These are phyloP conservation scores for Pythium chondricola DNA, from an alignment of 352 stramenopile genomes.

Conservation along the genomic window DNA sequence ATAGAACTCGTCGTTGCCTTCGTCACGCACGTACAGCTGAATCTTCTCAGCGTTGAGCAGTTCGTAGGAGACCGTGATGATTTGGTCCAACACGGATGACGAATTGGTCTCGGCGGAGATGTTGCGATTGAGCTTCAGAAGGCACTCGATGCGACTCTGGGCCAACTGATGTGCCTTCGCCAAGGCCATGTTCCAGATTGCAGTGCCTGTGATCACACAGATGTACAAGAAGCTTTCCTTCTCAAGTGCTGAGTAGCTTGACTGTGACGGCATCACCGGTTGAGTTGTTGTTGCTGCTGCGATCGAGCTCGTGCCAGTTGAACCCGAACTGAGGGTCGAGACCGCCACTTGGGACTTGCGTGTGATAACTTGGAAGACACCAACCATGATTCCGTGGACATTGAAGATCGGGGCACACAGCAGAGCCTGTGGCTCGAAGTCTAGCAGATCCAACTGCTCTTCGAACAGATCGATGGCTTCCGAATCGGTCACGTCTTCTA, in stretches of 20 bases:
- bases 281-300: background rate
- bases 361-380: conserved; percentile 60
- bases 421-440: conserved; percentile 53
- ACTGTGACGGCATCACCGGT: conserved; percentile 9
- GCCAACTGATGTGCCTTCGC: conserved; percentile 25
- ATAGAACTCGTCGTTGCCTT: conserved; percentile 23
- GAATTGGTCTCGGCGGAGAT: conserved; percentile 31
- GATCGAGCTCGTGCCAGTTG: conserved; percentile 2
- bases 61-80: conserved; percentile 37
- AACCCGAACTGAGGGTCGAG: conserved; percentile 13
- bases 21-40: conserved; percentile 26
- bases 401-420: conserved; percentile 59
- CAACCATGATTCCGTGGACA: conserved; percentile 49
- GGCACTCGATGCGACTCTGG: conserved; percentile 30
- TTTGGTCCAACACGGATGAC: conserved; percentile 27
- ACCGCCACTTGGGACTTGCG: conserved; percentile 11
- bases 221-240: conserved; percentile 35
- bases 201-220: conserved; percentile 31
- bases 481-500: conserved; percentile 41
- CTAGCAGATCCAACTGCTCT: conserved; percentile 56
- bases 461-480: conserved; percentile 59
- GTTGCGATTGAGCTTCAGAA: conserved; percentile 32
- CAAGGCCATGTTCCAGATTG: conserved; percentile 34
- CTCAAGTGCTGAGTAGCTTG: conserved; percentile 24
- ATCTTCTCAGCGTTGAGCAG: conserved; percentile 29